Evolutionary conservation across 1,284 basidiomycete genomes (phyloP).

Genomic region (Thelephora terrestris): DNA sequence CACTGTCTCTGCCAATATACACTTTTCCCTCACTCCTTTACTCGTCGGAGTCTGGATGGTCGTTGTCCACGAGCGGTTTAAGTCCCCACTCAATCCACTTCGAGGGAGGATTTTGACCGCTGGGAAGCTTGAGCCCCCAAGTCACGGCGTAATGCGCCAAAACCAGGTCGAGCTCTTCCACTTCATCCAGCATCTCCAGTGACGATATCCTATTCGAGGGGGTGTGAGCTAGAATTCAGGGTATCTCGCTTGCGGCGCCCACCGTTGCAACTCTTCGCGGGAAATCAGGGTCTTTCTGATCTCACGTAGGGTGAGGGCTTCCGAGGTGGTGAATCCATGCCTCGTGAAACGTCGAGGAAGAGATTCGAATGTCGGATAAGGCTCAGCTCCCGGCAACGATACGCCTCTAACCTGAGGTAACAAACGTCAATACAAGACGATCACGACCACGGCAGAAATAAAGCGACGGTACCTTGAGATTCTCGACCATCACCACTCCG

Average conservation of each 20-base stretch:
- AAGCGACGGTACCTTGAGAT: conserved; percentile 52
- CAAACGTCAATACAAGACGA: not conserved
- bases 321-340: conserved; percentile 42
- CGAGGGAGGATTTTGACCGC: no score
- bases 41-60: no score
- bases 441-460: not conserved
- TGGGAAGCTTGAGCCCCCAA: conserved; percentile 43
- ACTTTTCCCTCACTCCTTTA: no score
- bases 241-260: conserved; percentile 10
- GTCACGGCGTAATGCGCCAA: conserved; percentile 81
- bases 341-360: conserved; percentile 55
- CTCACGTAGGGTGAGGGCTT: conserved; percentile 57
- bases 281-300: conserved; percentile 51
- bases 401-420: conserved; percentile 59
- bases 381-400: conserved; percentile 59
- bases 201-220: conserved; percentile 47
- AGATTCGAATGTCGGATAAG: conserved; percentile 47
- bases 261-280: conserved; percentile 55
- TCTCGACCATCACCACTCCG: conserved; percentile 80
- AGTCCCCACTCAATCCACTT: not conserved
- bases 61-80: not conserved
- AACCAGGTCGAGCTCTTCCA: conserved; percentile 86
- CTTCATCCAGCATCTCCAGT: conserved; percentile 82
- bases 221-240: not conserved
- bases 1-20: no score